A percentile compares a stretch with the other conserved stretches of the same genome.
Conservation (phyloP, 2,329 filamentous ascomycete genomes). For the Zymoseptoria tritici region DNA sequence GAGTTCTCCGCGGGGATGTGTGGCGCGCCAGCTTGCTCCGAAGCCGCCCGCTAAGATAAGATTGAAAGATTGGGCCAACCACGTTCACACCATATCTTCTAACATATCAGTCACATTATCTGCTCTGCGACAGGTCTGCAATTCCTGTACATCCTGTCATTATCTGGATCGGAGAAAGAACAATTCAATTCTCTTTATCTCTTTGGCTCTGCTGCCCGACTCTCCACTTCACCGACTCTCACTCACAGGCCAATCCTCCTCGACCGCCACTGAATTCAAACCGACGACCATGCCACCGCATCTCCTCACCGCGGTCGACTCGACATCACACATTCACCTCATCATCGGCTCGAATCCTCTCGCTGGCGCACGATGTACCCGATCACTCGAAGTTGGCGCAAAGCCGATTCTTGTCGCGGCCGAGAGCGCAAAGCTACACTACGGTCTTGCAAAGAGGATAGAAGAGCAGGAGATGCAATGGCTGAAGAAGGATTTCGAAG, state of each 20-base stretch:
- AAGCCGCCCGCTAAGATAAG: neutral
- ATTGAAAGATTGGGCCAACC: neutral
- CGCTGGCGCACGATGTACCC: constrained; percentile 73
- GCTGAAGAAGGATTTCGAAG: constrained; percentile 58
- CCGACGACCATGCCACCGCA: constrained; percentile 39
- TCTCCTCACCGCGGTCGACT: constrained; percentile 66
- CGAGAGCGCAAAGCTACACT: constrained; percentile 49
- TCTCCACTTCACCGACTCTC: neutral
- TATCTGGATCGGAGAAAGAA: neutral
- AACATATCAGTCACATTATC: neutral
- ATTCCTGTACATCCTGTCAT: neutral
- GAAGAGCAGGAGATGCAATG: constrained; percentile 60
- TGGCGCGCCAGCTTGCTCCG: neutral
- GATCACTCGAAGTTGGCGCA: constrained; percentile 76
- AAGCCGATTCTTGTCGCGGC: constrained; percentile 71
- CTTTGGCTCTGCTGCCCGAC: neutral
- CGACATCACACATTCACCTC: constrained; percentile 66
- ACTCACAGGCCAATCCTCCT: neutral
- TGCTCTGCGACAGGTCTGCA: neutral
- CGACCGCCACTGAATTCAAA: neutral
- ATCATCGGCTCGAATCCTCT: constrained; percentile 81
- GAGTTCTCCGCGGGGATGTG: neutral
- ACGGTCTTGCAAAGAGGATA: constrained; percentile 55
- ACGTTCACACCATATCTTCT: neutral
- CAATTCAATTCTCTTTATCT: neutral